A percentile compares a stretch with the other conserved stretches of the same genome.
Evolutionary conservation across 2,329 filamentous ascomycete genomes (phyloP).

Genomic region (Alternaria panax): DNA sequence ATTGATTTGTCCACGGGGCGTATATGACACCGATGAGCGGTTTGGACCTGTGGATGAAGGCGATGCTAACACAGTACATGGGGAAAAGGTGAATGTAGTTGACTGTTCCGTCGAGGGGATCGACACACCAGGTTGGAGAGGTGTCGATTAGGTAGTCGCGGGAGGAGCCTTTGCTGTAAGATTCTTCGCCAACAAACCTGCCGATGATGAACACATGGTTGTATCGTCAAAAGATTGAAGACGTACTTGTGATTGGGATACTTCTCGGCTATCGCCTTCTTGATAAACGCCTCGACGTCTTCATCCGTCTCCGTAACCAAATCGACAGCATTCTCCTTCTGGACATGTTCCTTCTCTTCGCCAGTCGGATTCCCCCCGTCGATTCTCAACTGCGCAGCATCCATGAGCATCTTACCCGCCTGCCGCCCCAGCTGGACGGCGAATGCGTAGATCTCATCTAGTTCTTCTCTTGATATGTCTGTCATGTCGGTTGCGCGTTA

Average conservation of each 20-base stretch:
- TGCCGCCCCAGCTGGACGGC: slow-evolving; percentile 73
- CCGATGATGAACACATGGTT: neutral
- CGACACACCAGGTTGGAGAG: slow-evolving; percentile 76
- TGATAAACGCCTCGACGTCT: slow-evolving; percentile 76
- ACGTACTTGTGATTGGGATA: slow-evolving; percentile 71
- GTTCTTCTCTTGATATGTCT: slow-evolving; percentile 52
- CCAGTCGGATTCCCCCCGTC: slow-evolving; percentile 42
- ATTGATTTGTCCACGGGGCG: slow-evolving; percentile 72
- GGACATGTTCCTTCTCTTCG: slow-evolving; percentile 55
- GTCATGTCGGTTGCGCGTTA: slow-evolving; percentile 26
- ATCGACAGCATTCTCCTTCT: slow-evolving; percentile 80
- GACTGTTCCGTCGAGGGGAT: slow-evolving; percentile 80
- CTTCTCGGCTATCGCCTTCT: slow-evolving; percentile 62
- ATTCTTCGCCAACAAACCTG: slow-evolving; percentile 80
- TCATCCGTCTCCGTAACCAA: slow-evolving; percentile 80
- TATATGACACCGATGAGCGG: slow-evolving; percentile 76
- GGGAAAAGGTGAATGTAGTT: slow-evolving; percentile 83
- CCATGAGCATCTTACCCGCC: slow-evolving; percentile 72
- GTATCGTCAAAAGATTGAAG: accelerated
- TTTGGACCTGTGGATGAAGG: slow-evolving; percentile 65
- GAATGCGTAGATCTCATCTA: slow-evolving; percentile 73
- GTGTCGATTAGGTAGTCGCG: slow-evolving; percentile 71
- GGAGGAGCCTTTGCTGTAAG: slow-evolving; percentile 72
- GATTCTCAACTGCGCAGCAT: slow-evolving; percentile 66
- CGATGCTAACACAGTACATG: slow-evolving; percentile 83